Conservation (phyloP, 371 early-diverging fungal genomes). For the Mortierella sp. region DNA sequence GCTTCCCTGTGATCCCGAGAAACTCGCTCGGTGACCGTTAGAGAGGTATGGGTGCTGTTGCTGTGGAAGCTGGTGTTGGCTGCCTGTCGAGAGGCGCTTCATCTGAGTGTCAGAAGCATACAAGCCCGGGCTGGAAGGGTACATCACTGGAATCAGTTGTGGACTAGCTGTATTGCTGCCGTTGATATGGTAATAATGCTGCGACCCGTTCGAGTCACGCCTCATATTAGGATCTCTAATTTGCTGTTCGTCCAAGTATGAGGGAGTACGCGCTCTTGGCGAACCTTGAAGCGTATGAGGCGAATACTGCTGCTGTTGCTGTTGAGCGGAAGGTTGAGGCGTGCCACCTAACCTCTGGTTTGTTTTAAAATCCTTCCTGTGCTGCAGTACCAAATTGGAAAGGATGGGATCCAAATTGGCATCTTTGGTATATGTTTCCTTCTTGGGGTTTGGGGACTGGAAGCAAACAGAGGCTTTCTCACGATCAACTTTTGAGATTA, state of each 20-base stretch:
- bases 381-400: slow-evolving; percentile 45
- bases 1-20: slow-evolving; percentile 23
- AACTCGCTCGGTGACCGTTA: not conserved
- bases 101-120: slow-evolving; percentile 22
- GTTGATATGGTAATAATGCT: slow-evolving; percentile 7
- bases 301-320: slow-evolving; percentile 7
- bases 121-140: slow-evolving; percentile 33
- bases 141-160: not conserved
- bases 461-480: slow-evolving; percentile 49
- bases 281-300: slow-evolving; percentile 7
- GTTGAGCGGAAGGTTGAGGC: not conserved
- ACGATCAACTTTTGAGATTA: slow-evolving; percentile 46
- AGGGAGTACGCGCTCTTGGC: slow-evolving; percentile 15
- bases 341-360: slow-evolving; percentile 43
- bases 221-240: slow-evolving; percentile 11
- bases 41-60: slow-evolving; percentile 19
- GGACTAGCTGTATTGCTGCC: slow-evolving; percentile 2
- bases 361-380: slow-evolving; percentile 44
- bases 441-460: slow-evolving; percentile 33
- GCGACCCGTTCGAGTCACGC: slow-evolving; percentile 40
- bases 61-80: slow-evolving; percentile 11
- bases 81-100: slow-evolving; percentile 39
- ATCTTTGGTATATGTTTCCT: slow-evolving; percentile 30
- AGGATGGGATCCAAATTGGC: slow-evolving; percentile 39
- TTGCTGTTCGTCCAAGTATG: slow-evolving; percentile 17